Evolutionary conservation across 192 early-diverging fungal genomes (phyloP).

Genomic region (Linnemannia hyalina): DNA sequence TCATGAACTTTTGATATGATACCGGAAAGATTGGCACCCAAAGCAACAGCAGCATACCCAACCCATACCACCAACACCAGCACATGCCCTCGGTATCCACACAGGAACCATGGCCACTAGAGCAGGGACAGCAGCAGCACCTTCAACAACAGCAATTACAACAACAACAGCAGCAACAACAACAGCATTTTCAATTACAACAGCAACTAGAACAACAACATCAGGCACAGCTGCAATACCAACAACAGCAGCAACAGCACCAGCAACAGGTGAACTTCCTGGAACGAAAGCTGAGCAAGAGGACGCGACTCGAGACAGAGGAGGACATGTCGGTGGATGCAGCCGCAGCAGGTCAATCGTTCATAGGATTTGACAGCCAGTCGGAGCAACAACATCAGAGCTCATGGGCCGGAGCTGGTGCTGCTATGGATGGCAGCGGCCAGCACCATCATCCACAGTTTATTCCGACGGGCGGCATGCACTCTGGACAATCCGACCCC

Average conservation of each 20-base stretch:
- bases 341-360: background rate
- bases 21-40: conserved; percentile 56
- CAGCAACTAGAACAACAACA: conserved; percentile 19
- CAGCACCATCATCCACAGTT: background rate
- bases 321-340: conserved; percentile 12
- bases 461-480: background rate
- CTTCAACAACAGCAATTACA: conserved; percentile 10
- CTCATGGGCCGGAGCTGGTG: background rate
- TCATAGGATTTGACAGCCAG: conserved; percentile 4
- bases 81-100: background rate
- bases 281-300: conserved; percentile 20
- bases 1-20: conserved; percentile 78
- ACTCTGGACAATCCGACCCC: conserved; percentile 11
- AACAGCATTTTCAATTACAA: conserved; percentile 19
- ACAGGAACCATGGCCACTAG: conserved; percentile 16
- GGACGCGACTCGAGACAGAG: conserved; percentile 22
- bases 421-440: background rate
- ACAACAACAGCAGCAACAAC: conserved; percentile 19
- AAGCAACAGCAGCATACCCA: conserved; percentile 40
- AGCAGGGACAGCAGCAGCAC: conserved; percentile 15
- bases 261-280: background rate
- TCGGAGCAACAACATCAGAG: background rate
- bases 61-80: conserved; percentile 19
- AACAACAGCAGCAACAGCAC: conserved; percentile 17
- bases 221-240: conserved; percentile 5